These are phyloP conservation scores for Starmerella roubikii DNA, from an alignment of 805 yeast genomes.

Conservation along the genomic window DNA sequence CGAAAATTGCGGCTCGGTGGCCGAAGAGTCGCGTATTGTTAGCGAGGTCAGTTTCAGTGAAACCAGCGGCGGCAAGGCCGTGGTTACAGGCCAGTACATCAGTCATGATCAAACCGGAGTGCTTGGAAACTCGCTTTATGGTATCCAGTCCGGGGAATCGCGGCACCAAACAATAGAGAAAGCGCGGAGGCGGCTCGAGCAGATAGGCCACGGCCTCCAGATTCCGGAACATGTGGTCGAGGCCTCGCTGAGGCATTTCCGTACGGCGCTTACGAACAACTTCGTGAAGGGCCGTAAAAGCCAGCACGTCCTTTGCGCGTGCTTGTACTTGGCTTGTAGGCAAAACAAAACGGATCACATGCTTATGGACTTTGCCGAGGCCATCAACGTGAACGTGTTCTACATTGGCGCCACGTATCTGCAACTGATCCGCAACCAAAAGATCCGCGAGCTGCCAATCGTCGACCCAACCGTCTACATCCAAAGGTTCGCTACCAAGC, in stretches of 20 bases:
- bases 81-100: conserved; percentile 88
- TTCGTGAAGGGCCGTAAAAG: conserved; percentile 96
- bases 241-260: conserved; percentile 81
- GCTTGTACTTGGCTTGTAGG: conserved; percentile 89
- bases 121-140: conserved; percentile 46
- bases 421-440: conserved; percentile 77
- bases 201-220: conserved; percentile 61
- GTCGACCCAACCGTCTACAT: conserved; percentile 92
- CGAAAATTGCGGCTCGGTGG: conserved; percentile 69
- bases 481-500: conserved; percentile 80
- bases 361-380: conserved; percentile 87
- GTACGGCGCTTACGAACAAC: conserved; percentile 68
- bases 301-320: conserved; percentile 89
- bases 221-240: conserved; percentile 79
- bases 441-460: conserved; percentile 63
- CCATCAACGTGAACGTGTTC: conserved; percentile 80
- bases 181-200: conserved; percentile 64
- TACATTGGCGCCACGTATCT: conserved; percentile 92
- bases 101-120: conserved; percentile 71
- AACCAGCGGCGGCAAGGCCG: conserved; percentile 83
- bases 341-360: conserved; percentile 83
- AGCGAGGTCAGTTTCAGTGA: conserved; percentile 93
- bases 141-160: conserved; percentile 40
- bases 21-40: conserved; percentile 86
- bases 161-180: conserved; percentile 80